These are phyloP conservation scores for Silybum marianum DNA, from an alignment of 129 eudicot species.

Conservation along the genomic window DNA sequence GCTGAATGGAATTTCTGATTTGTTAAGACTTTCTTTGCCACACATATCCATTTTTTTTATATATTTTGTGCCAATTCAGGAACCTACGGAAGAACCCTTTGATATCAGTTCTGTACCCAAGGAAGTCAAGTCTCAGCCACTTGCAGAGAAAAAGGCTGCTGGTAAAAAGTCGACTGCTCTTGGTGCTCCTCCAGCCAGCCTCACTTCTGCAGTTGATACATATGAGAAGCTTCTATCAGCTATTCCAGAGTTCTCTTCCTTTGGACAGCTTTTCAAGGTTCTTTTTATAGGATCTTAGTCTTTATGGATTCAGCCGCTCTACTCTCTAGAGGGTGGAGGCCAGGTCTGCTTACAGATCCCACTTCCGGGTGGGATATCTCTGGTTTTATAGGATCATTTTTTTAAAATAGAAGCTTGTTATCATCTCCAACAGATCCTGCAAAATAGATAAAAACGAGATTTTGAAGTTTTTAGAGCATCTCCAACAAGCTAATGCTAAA, in stretches of 20 bases:
- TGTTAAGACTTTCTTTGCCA: neutral
- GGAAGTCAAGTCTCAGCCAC: constrained; percentile 80
- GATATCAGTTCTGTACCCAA: constrained; percentile 74
- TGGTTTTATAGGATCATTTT: neutral
- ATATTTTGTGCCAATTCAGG: constrained; percentile 41
- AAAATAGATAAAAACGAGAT: neutral
- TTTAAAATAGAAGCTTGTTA: neutral
- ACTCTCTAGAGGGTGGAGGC: constrained; percentile 3
- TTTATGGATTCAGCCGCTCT: neutral
- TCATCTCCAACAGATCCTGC: too few relatives aligned
- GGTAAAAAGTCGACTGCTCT: constrained; percentile 83
- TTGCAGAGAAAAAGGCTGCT: constrained; percentile 78
- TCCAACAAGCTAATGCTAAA: too few relatives aligned
- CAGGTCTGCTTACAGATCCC: neutral
- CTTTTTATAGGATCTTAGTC: neutral
- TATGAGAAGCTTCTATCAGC: constrained; percentile 76
- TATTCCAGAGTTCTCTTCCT: constrained; percentile 74
- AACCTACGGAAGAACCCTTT: constrained; percentile 79
- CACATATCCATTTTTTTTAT: neutral
- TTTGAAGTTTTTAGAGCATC: neutral
- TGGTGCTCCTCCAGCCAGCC: constrained; percentile 64
- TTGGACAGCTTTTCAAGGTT: constrained; percentile 90
- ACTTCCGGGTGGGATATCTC: neutral
- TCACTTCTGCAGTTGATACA: constrained; percentile 67
- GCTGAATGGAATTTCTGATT: neutral